Evolutionary conservation across 345 rosid species (phyloP).

Genomic region (Cochlearia excelsa): DNA sequence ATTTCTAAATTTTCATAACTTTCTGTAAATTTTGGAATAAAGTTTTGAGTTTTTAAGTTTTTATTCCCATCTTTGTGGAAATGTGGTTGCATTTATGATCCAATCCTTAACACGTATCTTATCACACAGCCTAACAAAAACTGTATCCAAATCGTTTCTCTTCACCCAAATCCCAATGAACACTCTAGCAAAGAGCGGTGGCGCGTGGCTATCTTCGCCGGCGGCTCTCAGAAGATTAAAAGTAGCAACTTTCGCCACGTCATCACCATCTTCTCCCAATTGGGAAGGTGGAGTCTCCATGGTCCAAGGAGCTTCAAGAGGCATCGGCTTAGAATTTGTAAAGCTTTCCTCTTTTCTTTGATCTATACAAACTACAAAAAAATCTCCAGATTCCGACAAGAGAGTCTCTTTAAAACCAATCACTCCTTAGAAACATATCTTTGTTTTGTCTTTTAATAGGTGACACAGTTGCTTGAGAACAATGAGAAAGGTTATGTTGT

Average conservation of each 20-base stretch:
- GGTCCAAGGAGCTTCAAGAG: slow-evolving; percentile 95
- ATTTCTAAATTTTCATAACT: not conserved
- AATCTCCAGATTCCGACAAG: not conserved
- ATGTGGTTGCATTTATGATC: slow-evolving; percentile 29
- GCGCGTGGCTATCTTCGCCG: slow-evolving; percentile 19
- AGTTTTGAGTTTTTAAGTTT: not conserved
- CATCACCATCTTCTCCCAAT: slow-evolving; percentile 38
- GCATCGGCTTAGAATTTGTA: slow-evolving; percentile 87
- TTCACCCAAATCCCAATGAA: slow-evolving; percentile 20
- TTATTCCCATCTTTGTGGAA: slow-evolving; percentile 18
- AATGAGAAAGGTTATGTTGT: slow-evolving; percentile 63
- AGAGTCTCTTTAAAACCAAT: too few species aligned
- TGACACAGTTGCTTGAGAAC: slow-evolving; percentile 62
- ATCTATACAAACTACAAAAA: too few species aligned
- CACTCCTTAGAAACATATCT: too few species aligned
- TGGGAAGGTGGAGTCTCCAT: slow-evolving; percentile 80
- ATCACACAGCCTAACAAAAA: not conserved
- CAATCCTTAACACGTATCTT: slow-evolving; percentile 3
- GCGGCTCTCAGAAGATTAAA: slow-evolving; percentile 16
- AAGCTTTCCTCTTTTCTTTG: slow-evolving; percentile 15
- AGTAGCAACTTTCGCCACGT: slow-evolving; percentile 32
- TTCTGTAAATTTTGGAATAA: slow-evolving; percentile 4
- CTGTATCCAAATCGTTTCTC: not conserved
- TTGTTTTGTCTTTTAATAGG: slow-evolving; percentile 38
- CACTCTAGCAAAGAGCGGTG: slow-evolving; percentile 25